Evolutionary conservation across 164 flowering plant species (phyloP), one percentile per base, ranked within the genome.

Genomic region (Berberis thunbergii): DNA sequence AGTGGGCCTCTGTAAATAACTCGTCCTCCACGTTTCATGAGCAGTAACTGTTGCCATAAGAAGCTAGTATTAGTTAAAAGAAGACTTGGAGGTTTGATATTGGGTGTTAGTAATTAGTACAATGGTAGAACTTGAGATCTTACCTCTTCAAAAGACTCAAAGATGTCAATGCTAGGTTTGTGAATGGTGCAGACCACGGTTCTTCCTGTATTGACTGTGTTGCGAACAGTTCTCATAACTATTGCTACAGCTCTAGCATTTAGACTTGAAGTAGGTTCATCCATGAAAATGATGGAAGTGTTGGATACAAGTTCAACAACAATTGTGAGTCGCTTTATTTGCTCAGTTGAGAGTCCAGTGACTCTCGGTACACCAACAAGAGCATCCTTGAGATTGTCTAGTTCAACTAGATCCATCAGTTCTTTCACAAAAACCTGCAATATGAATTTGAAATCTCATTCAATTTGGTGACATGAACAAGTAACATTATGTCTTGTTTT

Each of bases 101-200:
- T 7, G n/a, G 10, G n/a, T 1, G n/a, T 3, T 10, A 7, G n/a
- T 50, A 10, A 7, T n/a, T 26, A 10, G 11, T 50, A 10, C n/a
- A 50, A 26, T 50, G 11, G 11, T 10, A 10, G n/a, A 50, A 10
- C 13, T 50, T 12, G 50, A 4, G 26, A 57, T 55, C 58, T 10
- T 55, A 83, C 87, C 85, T 86, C 92, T 68, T 86, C 89, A 69
- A 86, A 86, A 9, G 89, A 74, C 77, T 86, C 89, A 73, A 84
- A 86, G 13, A 86, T 86, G 66, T 84, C 86, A 52, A 84, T 86
- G 76, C 88, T 84, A 54, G 91, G 91, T 52, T 86, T 84, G 68
- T 86, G 92, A 66, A 86, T 84, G 50, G 92, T 86, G 80, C 92
- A 86, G 9, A 83, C 86, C 62, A 86, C 85, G n/a, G 88, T 86